Percentiles rank a stretch among this genome's conserved stretches.
Conservation (phyloP, 208 protist genomes). For the Lotmaria passim region DNA sequence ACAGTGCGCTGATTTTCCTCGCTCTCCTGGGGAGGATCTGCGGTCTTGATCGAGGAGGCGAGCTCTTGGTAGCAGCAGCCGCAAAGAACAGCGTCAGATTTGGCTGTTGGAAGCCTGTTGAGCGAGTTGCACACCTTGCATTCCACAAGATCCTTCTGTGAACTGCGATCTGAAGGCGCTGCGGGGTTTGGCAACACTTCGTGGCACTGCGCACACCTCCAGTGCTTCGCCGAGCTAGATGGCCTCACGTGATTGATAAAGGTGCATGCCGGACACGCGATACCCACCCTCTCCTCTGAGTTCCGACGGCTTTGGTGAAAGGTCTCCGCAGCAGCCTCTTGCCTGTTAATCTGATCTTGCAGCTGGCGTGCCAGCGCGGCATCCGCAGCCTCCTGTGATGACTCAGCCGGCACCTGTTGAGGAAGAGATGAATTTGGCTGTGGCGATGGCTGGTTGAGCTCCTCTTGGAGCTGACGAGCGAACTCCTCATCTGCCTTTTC, state of each 20-base stretch:
- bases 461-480: conserved; percentile 64
- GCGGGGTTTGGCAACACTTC: conserved; percentile 36
- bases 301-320: not conserved
- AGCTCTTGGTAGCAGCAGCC: conserved; percentile 69
- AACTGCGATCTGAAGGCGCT: not conserved
- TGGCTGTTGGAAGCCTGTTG: conserved; percentile 58
- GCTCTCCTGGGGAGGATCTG: not conserved
- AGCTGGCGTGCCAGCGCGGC: conserved; percentile 37
- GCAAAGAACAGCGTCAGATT: conserved; percentile 72
- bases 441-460: conserved; percentile 39
- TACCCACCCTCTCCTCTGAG: conserved; percentile 14
- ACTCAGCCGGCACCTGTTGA: not conserved
- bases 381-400: conserved; percentile 32
- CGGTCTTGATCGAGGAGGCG: conserved; percentile 7
- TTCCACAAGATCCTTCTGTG: conserved; percentile 35
- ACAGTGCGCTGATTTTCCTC: conserved; percentile 47
- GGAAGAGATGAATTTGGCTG: not conserved
- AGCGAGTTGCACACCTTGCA: conserved; percentile 57
- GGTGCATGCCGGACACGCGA: conserved; percentile 66
- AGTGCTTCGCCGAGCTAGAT: conserved; percentile 37
- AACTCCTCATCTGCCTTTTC: conserved; percentile 65
- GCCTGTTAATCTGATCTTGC: conserved; percentile 37
- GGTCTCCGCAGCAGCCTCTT: conserved; percentile 20
- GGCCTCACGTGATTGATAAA: conserved; percentile 62
- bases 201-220: conserved; percentile 61